Conservation (phyloP, 116 monocot genomes). For the Cymodocea nodosa region DNA sequence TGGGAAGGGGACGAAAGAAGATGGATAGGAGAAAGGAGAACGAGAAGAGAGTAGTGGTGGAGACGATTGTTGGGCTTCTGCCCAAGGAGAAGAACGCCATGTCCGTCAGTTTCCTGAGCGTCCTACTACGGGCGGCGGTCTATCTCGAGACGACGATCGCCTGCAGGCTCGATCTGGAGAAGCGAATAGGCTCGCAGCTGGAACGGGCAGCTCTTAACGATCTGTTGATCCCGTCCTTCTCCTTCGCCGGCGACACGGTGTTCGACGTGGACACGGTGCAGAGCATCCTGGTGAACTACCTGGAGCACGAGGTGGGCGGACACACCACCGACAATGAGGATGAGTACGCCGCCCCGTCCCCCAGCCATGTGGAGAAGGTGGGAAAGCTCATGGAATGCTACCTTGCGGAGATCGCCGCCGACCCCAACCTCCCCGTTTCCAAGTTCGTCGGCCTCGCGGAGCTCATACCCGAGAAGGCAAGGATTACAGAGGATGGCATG, state of each 20-base stretch:
- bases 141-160: constrained; percentile 77
- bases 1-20: constrained; percentile 50
- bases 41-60: constrained; percentile 67
- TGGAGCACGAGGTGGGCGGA: constrained; percentile 34
- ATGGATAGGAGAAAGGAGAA: constrained; percentile 63
- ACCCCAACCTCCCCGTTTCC: constrained; percentile 39
- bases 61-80: constrained; percentile 71
- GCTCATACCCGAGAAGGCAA: constrained; percentile 60
- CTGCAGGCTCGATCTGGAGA: constrained; percentile 84
- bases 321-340: constrained; percentile 40
- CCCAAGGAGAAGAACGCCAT: constrained; percentile 61
- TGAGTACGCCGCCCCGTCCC: constrained; percentile 21
- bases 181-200: constrained; percentile 53
- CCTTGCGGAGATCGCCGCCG: constrained; percentile 78
- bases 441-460: constrained; percentile 64
- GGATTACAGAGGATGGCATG: constrained; percentile 71
- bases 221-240: constrained; percentile 67
- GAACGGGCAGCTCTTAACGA: constrained; percentile 76
- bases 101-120: constrained; percentile 77
- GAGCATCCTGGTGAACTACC: constrained; percentile 56
- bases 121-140: constrained; percentile 60
- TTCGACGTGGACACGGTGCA: constrained; percentile 75
- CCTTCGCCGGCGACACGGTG: constrained; percentile 25
- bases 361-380: constrained; percentile 34
- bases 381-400: constrained; percentile 84